These are phyloP conservation scores for Eucalyptus guilfoylei DNA, from an alignment of 345 rosid genomes.

Conservation along the genomic window DNA sequence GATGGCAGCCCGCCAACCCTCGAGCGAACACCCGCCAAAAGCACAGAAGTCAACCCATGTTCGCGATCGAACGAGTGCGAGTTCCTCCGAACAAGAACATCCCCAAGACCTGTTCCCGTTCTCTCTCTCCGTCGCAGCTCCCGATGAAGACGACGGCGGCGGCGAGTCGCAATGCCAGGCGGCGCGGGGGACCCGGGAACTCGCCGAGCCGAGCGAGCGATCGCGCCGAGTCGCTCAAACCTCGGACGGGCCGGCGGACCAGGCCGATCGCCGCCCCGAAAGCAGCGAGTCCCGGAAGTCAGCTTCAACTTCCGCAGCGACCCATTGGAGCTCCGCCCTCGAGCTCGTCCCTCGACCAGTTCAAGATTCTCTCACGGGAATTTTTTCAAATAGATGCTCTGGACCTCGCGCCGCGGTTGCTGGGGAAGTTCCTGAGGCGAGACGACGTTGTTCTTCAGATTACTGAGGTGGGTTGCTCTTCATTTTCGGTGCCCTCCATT, in stretches of 20 bases:
- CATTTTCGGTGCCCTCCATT: background rate
- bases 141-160: background rate
- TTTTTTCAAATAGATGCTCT: conserved; percentile 83
- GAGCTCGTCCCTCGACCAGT: conserved; percentile 2
- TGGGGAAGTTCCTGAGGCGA: conserved; percentile 73
- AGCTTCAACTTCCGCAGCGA: background rate
- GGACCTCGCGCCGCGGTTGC: conserved; percentile 85
- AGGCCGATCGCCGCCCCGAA: background rate
- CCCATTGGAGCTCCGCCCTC: background rate
- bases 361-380: conserved; percentile 36
- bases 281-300: background rate
- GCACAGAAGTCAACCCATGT: background rate
- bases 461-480: conserved; percentile 50
- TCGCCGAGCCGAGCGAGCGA: background rate
- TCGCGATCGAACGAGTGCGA: background rate
- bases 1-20: background rate
- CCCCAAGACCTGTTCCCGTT: background rate
- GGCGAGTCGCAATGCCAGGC: background rate
- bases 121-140: background rate
- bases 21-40: background rate
- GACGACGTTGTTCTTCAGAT: conserved; percentile 75
- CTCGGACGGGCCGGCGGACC: background rate
- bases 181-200: background rate
- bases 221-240: background rate
- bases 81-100: background rate